Conservation (phyloP, 1,284 basidiomycete genomes). For the Bjerkandera adusta region DNA sequence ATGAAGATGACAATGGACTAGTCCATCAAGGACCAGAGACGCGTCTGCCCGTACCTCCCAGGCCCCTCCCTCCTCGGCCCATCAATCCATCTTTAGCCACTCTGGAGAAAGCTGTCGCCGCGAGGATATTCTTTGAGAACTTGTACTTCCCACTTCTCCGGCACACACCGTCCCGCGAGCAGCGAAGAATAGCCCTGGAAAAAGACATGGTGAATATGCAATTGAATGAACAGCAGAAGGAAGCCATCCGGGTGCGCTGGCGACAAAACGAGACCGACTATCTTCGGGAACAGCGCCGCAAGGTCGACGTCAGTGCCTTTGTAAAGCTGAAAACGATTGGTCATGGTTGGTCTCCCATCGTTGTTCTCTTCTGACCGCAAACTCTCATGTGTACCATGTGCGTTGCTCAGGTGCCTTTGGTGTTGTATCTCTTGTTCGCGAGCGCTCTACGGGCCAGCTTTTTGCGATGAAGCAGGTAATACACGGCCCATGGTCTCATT, state of each 20-base stretch:
- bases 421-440: conserved; percentile 90
- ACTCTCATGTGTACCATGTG: conserved; percentile 7
- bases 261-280: conserved; percentile 86
- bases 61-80: conserved; percentile 45
- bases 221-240: conserved; percentile 69
- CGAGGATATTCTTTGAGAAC: conserved; percentile 95
- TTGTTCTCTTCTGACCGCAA: conserved; percentile 19
- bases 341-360: conserved; percentile 60
- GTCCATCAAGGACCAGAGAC: conserved; percentile 24
- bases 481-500: conserved; percentile 14
- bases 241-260: conserved; percentile 75
- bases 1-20: conserved; percentile 52
- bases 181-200: conserved; percentile 84
- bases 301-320: conserved; percentile 85
- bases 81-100: conserved; percentile 87
- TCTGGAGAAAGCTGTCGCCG: conserved; percentile 89
- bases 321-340: conserved; percentile 93
- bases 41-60: conserved; percentile 29
- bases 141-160: conserved; percentile 90
- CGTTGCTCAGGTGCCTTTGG: conserved; percentile 82
- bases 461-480: conserved; percentile 96
- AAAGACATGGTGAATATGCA: conserved; percentile 78
- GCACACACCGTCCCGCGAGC: conserved; percentile 82
- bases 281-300: conserved; percentile 78
- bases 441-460: conserved; percentile 75